phyloP scores from a whole-genome alignment of 2,329 filamentous ascomycete genomes.

The Beauveria bassiana region DNA sequence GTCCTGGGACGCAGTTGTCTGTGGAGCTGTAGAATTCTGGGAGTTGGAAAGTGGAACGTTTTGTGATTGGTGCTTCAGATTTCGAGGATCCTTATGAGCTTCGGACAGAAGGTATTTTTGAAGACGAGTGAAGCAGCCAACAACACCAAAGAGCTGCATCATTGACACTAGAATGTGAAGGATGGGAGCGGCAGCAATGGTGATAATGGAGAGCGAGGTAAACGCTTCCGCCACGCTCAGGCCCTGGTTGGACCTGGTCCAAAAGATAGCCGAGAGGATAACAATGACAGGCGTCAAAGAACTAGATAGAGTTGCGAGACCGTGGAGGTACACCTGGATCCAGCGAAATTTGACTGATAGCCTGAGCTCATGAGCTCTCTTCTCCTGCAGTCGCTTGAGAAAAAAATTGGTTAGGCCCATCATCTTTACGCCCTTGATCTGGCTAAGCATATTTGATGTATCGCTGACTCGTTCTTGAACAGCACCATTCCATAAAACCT shows the following conservation, averaged over 20 bases:
- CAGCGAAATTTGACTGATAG: constrained; percentile 29
- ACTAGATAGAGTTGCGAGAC: constrained; percentile 22
- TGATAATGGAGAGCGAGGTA: constrained; percentile 28
- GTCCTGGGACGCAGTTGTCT: not conserved
- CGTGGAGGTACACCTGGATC: constrained; percentile 25
- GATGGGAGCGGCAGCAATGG: constrained; percentile 25
- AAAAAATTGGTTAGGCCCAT: constrained; percentile 31
- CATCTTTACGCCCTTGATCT: constrained; percentile 38
- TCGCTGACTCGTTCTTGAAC: constrained; percentile 33
- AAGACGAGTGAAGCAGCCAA: constrained; percentile 26
- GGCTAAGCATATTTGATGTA: constrained; percentile 31
- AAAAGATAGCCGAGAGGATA: constrained; percentile 27
- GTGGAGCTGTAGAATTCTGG: too few relatives aligned
- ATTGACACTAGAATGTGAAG: constrained; percentile 25
- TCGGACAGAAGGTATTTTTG: constrained; percentile 24
- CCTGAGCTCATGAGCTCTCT: constrained; percentile 30
- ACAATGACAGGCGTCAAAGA: constrained; percentile 25
- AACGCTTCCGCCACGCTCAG: constrained; percentile 27
- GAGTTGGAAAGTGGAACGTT: not conserved
- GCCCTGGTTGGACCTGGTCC: constrained; percentile 21
- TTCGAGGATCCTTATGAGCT: constrained; percentile 16
- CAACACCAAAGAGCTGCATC: constrained; percentile 24
- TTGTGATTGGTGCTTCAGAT: not conserved
- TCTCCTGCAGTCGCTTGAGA: constrained; percentile 23
- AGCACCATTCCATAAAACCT: constrained; percentile 29